Evolutionary conservation across 2,329 filamentous ascomycete species (phyloP).

Genomic region (Pochonia chlamydosporia): DNA sequence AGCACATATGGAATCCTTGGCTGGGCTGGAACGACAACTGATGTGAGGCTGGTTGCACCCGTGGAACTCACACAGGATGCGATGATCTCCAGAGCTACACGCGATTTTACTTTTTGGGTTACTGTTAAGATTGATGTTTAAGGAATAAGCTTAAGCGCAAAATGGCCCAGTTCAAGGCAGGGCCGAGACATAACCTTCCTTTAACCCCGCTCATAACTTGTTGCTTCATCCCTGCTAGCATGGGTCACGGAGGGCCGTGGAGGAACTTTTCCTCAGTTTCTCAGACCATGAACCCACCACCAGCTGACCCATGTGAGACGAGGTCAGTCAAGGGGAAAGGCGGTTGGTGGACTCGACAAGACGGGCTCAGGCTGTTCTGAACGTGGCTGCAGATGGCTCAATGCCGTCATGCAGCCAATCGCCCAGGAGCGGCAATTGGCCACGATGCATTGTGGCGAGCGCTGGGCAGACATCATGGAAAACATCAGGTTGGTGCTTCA

Average conservation of each 20-base stretch:
- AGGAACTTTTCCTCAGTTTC: too few species aligned
- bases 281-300: not conserved
- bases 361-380: not conserved
- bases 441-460: not conserved
- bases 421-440: not conserved
- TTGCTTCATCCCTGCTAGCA: not conserved
- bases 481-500: too few species aligned
- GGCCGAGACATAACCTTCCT: too few species aligned
- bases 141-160: not conserved
- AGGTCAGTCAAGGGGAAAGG: not conserved
- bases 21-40: too few species aligned
- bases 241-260: not conserved
- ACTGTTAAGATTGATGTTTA: not conserved
- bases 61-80: not conserved
- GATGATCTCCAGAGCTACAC: not conserved
- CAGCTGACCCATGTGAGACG: not conserved
- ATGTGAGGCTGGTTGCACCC: not conserved
- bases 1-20: too few species aligned
- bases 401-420: conserved; percentile 1
- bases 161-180: not conserved
- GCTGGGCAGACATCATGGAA: too few species aligned
- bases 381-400: conserved; percentile 1
- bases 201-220: not conserved
- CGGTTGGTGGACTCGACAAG: not conserved
- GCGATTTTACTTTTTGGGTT: too few species aligned